These are phyloP conservation scores for Starmerella apis DNA, from an alignment of 805 yeast genomes.

Conservation along the genomic window DNA sequence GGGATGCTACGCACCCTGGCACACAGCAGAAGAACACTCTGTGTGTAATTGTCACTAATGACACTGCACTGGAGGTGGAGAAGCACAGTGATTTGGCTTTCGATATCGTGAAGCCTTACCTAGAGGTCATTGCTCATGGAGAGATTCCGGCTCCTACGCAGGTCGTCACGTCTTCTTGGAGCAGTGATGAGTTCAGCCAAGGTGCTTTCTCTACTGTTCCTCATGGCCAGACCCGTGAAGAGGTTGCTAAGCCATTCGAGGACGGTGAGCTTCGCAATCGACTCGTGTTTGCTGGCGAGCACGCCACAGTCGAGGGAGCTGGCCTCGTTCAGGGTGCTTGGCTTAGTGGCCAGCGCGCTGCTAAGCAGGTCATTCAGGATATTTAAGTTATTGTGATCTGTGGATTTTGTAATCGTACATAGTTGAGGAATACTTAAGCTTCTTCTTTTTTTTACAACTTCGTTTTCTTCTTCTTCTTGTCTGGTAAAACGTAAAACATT, in stretches of 20 bases:
- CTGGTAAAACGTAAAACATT: too few species aligned
- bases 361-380: constrained; percentile 29
- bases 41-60: constrained; percentile 54
- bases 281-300: constrained; percentile 80
- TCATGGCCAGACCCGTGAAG: constrained; percentile 61
- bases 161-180: constrained; percentile 49
- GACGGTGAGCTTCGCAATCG: constrained; percentile 39
- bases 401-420: background rate
- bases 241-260: constrained; percentile 47
- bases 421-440: too few species aligned
- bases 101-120: constrained; percentile 23
- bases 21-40: constrained; percentile 36
- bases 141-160: constrained; percentile 34
- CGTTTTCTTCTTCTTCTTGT: too few species aligned
- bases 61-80: constrained; percentile 49
- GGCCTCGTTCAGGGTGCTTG: constrained; percentile 89
- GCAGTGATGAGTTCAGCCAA: constrained; percentile 52
- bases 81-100: constrained; percentile 33
- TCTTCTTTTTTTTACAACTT: too few species aligned
- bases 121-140: constrained; percentile 20
- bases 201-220: constrained; percentile 67
- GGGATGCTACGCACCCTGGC: constrained; percentile 37
- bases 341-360: constrained; percentile 56
- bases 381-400: too few species aligned
- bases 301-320: constrained; percentile 70